Percentiles rank a stretch among this genome's conserved stretches.
Conservation (phyloP, 164 flowering plant species). For the Taxillus chinensis region DNA sequence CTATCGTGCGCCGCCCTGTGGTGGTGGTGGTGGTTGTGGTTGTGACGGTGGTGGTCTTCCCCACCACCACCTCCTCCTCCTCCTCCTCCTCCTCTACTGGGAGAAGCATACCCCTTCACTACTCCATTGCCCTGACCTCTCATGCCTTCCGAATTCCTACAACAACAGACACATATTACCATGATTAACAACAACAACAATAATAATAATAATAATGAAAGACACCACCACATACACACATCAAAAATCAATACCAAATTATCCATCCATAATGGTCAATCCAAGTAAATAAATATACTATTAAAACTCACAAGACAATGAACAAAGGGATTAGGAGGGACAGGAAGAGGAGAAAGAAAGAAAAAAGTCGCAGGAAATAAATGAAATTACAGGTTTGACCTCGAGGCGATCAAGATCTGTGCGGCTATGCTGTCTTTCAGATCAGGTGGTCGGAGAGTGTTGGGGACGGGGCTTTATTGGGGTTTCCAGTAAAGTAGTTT, state of each 20-base stretch:
- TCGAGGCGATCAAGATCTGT: conserved; percentile 17
- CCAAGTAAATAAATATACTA: too few species aligned
- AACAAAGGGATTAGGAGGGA: too few species aligned
- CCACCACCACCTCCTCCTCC: conserved; percentile 17
- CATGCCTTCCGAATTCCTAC: conserved; percentile 64
- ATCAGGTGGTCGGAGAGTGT: neutral
- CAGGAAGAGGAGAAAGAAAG: too few species aligned
- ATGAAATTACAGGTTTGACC: conserved; percentile 28
- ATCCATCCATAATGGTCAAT: too few species aligned
- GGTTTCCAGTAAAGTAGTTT: neutral
- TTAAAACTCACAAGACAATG: too few species aligned
- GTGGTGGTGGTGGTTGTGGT: conserved; percentile 12
- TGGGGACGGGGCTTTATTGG: neutral
- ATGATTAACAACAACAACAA: neutral
- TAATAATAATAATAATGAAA: too few species aligned
- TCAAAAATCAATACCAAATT: too few species aligned
- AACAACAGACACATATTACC: too few species aligned
- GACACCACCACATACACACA: too few species aligned
- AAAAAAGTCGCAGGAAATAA: too few species aligned
- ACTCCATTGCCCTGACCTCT: conserved; percentile 49
- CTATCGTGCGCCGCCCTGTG: conserved; percentile 16
- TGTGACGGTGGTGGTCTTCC: conserved; percentile 17
- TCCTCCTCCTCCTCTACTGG: conserved; percentile 18
- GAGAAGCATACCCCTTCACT: conserved; percentile 16
- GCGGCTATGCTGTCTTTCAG: neutral